A percentile compares a stretch with the other conserved stretches of the same genome.
These are phyloP conservation scores for Phyllosticta citribraziliensis DNA, from an alignment of 2,329 filamentous ascomycete species.

Conservation along the genomic window DNA sequence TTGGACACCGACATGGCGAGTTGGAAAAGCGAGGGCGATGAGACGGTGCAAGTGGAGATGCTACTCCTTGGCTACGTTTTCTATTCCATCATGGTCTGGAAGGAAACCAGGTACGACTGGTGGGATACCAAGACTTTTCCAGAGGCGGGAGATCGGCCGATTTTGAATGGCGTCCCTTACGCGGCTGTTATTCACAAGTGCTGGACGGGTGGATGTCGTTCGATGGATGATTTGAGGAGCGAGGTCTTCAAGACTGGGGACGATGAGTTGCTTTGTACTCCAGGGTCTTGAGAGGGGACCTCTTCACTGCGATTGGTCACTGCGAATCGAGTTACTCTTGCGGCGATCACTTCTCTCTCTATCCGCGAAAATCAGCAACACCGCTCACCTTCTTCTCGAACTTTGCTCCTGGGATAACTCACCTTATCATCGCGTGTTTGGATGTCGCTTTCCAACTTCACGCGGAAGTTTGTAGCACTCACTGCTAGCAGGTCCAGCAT, in stretches of 20 bases:
- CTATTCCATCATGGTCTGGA: background rate
- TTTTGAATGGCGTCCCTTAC: background rate
- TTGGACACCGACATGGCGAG: background rate
- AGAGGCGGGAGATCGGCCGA: background rate
- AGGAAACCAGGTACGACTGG: background rate
- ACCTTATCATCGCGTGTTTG: no score
- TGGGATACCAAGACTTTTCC: background rate
- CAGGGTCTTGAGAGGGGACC: no score
- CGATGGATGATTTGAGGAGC: background rate
- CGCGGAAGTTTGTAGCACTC: no score
- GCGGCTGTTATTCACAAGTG: background rate
- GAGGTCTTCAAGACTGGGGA: background rate
- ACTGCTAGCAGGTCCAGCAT: no score
- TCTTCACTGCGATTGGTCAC: no score
- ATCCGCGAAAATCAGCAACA: no score
- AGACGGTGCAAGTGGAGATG: background rate
- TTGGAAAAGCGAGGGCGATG: background rate
- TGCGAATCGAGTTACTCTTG: no score
- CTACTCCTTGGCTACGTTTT: background rate
- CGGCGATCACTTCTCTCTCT: no score
- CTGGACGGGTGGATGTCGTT: background rate
- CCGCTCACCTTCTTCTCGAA: no score
- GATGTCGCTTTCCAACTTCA: no score
- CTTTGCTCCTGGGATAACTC: no score
- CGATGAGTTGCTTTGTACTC: no score